These are phyloP conservation scores for Waltiozyma sp. DNA, from an alignment of 1,139 yeast species.

Conservation along the genomic window DNA sequence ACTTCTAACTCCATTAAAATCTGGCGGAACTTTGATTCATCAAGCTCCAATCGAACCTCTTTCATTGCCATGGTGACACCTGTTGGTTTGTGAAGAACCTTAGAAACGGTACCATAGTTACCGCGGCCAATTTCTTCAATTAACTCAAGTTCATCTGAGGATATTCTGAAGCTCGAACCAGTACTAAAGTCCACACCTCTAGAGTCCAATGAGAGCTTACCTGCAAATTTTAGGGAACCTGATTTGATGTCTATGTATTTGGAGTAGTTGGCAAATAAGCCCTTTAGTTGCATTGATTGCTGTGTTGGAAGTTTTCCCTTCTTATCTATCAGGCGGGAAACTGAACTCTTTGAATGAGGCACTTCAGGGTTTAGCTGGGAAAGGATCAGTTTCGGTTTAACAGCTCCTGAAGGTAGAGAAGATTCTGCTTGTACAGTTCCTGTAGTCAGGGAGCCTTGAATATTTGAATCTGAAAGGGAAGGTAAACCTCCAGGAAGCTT, in stretches of 20 bases:
- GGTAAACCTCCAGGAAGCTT: conserved; percentile 18
- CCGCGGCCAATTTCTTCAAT: conserved; percentile 88
- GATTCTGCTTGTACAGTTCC: conserved; percentile 1
- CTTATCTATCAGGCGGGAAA: conserved; percentile 13
- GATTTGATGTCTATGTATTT: conserved; percentile 85
- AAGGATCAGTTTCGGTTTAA: neutral
- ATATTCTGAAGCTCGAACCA: conserved; percentile 79
- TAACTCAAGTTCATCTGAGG: conserved; percentile 77
- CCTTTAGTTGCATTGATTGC: conserved; percentile 24
- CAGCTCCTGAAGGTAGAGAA: neutral
- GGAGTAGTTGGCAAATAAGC: conserved; percentile 70
- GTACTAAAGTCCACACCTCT: conserved; percentile 85
- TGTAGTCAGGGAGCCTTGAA: neutral
- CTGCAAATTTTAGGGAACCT: conserved; percentile 85
- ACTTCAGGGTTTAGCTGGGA: neutral
- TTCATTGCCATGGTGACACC: conserved; percentile 94
- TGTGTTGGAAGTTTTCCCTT: conserved; percentile 15
- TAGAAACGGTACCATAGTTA: conserved; percentile 89
- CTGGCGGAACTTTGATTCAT: conserved; percentile 84
- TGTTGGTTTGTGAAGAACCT: conserved; percentile 90
- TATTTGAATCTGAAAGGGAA: neutral
- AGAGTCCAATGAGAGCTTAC: conserved; percentile 85
- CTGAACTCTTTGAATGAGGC: conserved; percentile 9
- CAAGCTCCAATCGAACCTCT: conserved; percentile 85
- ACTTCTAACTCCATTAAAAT: conserved; percentile 93